These are phyloP conservation scores for Platanthera guangdongensis DNA, from an alignment of 106 monocot genomes.

Conservation along the genomic window DNA sequence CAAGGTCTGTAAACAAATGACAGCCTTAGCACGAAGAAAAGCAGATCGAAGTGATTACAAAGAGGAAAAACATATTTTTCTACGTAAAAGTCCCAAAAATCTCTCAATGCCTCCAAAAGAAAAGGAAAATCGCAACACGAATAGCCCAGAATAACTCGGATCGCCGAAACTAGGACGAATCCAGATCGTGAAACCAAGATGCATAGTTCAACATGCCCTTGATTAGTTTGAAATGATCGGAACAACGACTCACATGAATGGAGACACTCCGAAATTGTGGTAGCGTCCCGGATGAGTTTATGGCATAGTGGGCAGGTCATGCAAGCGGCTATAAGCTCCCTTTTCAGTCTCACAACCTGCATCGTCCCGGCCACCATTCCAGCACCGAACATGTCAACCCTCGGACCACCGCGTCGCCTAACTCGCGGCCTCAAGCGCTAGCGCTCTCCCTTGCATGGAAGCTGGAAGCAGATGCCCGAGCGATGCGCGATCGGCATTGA, in stretches of 20 bases:
- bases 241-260: constrained; percentile 69
- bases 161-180: not conserved
- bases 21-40: not conserved
- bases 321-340: constrained; percentile 25
- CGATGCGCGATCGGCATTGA: not conserved
- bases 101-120: not conserved
- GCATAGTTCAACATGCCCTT: constrained; percentile 4
- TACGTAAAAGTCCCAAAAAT: not conserved
- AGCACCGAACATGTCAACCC: not conserved
- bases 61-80: not conserved
- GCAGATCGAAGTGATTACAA: not conserved
- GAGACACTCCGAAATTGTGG: constrained; percentile 94
- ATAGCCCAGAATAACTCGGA: not conserved
- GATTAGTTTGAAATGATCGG: not conserved
- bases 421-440: not conserved
- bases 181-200: not conserved
- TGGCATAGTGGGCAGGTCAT: constrained; percentile 78
- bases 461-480: not conserved
- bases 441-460: not conserved
- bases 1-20: not conserved
- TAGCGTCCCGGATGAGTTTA: constrained; percentile 70
- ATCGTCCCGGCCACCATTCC: not conserved
- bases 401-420: not conserved
- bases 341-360: constrained; percentile 6
- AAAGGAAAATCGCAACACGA: not conserved